These are phyloP conservation scores for Alternaria panax DNA, from an alignment of 2,329 filamentous ascomycete genomes.

Conservation along the genomic window DNA sequence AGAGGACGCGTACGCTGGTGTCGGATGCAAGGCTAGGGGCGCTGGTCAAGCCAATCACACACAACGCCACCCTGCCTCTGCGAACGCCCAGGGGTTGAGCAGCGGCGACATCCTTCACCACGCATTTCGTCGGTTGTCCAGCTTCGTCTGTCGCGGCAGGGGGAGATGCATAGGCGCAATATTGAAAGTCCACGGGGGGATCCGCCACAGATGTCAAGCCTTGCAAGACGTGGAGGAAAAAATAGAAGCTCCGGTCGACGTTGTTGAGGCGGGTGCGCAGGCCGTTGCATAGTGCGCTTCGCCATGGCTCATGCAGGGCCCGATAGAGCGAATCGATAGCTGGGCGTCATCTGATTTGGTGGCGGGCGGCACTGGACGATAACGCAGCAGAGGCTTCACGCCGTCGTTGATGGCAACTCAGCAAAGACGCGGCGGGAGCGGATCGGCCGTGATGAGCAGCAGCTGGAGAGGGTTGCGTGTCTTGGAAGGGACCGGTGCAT, in stretches of 20 bases:
- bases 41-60: conserved; percentile 6
- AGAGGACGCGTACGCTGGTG: conserved; percentile 18
- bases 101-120: conserved; percentile 9
- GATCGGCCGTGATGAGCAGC: not conserved
- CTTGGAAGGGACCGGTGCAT: conserved; percentile 5
- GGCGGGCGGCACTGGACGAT: conserved; percentile 13
- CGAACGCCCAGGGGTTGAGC: conserved; percentile 16
- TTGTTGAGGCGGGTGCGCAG: conserved; percentile 13
- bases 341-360: conserved; percentile 26
- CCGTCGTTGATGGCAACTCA: not conserved
- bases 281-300: conserved; percentile 21
- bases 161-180: not conserved
- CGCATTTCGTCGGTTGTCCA: not conserved
- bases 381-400: conserved; percentile 1
- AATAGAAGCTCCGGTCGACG: conserved; percentile 5
- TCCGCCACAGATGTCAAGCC: not conserved
- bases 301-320: conserved; percentile 29
- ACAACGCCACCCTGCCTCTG: not conserved
- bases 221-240: conserved; percentile 7
- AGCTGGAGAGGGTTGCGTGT: conserved; percentile 4
- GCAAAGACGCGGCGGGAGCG: not conserved
- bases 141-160: conserved; percentile 3
- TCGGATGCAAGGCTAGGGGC: conserved; percentile 7
- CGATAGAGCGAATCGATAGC: conserved; percentile 24
- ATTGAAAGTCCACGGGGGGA: not conserved